A percentile compares a stretch with the other conserved stretches of the same genome.
Conservation (phyloP, 2,329 filamentous ascomycete genomes). For the Truncatella angustata region DNA sequence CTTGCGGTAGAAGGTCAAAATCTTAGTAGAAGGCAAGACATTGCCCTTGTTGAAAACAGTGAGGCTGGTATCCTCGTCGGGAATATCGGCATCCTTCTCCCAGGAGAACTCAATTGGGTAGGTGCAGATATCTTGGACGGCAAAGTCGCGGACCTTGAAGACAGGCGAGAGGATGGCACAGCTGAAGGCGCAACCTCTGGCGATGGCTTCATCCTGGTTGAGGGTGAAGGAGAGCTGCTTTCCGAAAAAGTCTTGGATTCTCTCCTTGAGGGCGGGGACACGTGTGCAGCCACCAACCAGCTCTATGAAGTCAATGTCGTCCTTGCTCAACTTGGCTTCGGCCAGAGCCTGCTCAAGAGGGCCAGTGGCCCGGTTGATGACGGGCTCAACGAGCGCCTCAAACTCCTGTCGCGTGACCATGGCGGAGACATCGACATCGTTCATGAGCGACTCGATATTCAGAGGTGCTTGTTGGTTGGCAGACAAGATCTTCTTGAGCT, state of each 20-base stretch:
- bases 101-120: constrained; percentile 98
- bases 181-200: constrained; percentile 93
- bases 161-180: constrained; percentile 96
- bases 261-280: constrained; percentile 88
- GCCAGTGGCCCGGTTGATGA: constrained; percentile 68
- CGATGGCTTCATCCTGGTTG: constrained; percentile 97
- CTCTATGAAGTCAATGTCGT: constrained; percentile 92
- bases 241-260: constrained; percentile 86
- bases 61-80: constrained; percentile 95
- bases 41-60: constrained; percentile 98
- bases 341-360: constrained; percentile 89
- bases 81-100: constrained; percentile 98
- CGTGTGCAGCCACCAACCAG: constrained; percentile 93
- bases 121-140: constrained; percentile 94
- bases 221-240: constrained; percentile 93
- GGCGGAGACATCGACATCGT: constrained; percentile 86
- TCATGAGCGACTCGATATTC: constrained; percentile 98
- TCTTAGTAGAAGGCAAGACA: constrained; percentile 96
- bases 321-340: constrained; percentile 86
- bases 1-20: constrained; percentile 98
- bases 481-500: constrained; percentile 97
- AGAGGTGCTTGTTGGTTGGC: constrained; percentile 90
- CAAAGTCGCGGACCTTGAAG: constrained; percentile 98
- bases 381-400: constrained; percentile 83
- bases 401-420: constrained; percentile 94